These are phyloP conservation scores for Dipteronia dyeriana DNA, from an alignment of 345 rosid genomes.

Conservation along the genomic window DNA sequence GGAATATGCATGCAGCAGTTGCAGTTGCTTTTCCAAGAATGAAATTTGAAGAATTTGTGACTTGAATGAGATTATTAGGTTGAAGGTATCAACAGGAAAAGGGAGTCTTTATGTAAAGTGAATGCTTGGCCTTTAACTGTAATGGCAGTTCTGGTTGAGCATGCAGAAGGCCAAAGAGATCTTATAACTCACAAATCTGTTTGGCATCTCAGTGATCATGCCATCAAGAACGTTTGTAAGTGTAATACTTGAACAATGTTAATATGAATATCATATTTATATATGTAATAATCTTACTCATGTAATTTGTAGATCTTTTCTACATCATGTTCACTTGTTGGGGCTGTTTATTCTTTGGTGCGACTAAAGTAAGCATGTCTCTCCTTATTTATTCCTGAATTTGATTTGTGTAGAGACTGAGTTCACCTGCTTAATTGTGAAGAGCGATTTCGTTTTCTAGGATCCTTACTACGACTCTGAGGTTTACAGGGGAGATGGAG, in stretches of 20 bases:
- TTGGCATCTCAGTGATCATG: conserved; percentile 82
- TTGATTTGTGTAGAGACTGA: not conserved
- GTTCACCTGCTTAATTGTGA: not conserved
- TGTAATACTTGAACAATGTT: not conserved
- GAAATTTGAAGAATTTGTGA: not conserved
- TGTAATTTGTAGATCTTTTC: conserved; percentile 55
- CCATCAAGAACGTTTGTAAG: conserved; percentile 83
- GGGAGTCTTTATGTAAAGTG: conserved; percentile 40
- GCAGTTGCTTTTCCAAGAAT: not conserved
- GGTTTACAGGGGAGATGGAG: conserved; percentile 78
- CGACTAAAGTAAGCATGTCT: conserved; percentile 59
- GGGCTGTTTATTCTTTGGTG: conserved; percentile 86
- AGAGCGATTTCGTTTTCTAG: conserved; percentile 29
- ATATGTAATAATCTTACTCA: not conserved
- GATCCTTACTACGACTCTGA: conserved; percentile 96
- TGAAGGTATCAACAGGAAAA: conserved; percentile 30
- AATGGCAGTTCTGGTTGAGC: conserved; percentile 87
- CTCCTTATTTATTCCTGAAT: not conserved
- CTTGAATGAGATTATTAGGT: conserved; percentile 18
- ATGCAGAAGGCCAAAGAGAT: conserved; percentile 68
- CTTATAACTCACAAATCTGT: conserved; percentile 64
- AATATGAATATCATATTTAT: not conserved
- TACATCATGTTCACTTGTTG: conserved; percentile 91
- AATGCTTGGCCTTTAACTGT: conserved; percentile 69
- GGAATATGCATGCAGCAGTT: no score